phyloP scores from a whole-genome alignment of 257 asterid genomes.

The Nicotiana undulata region DNA sequence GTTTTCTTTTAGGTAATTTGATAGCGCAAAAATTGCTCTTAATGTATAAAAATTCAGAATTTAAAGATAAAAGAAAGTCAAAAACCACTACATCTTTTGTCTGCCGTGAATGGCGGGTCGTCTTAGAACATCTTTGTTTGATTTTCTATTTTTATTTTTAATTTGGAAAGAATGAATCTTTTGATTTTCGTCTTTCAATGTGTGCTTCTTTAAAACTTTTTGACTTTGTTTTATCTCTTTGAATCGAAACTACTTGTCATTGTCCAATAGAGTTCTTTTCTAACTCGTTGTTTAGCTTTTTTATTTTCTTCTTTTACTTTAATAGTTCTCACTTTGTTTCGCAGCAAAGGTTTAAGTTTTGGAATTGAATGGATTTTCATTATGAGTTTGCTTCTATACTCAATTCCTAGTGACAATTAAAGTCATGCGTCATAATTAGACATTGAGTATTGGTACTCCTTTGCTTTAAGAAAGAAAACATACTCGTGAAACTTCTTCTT shows the following conservation, averaged over 20 bases:
- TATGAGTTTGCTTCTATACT: not conserved
- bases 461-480: slow-evolving; percentile 3
- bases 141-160: not conserved
- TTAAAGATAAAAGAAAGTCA: not conserved
- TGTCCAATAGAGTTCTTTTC: not conserved
- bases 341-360: not conserved
- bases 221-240: slow-evolving; percentile 1
- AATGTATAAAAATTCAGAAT: not conserved
- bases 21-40: not conserved
- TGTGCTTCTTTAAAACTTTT: not conserved
- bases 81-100: not conserved
- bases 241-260: not conserved
- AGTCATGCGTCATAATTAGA: slow-evolving; percentile 7
- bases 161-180: not conserved
- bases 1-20: not conserved
- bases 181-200: not conserved
- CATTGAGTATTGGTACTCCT: not conserved
- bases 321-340: not conserved
- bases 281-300: not conserved
- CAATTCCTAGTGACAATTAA: not conserved
- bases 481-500: not conserved
- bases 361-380: not conserved
- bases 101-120: slow-evolving; percentile 11
- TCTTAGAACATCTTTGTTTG: not conserved
- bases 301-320: not conserved